Conservation (phyloP, 2,329 filamentous ascomycete genomes). For the Microcyclosporella mali region DNA sequence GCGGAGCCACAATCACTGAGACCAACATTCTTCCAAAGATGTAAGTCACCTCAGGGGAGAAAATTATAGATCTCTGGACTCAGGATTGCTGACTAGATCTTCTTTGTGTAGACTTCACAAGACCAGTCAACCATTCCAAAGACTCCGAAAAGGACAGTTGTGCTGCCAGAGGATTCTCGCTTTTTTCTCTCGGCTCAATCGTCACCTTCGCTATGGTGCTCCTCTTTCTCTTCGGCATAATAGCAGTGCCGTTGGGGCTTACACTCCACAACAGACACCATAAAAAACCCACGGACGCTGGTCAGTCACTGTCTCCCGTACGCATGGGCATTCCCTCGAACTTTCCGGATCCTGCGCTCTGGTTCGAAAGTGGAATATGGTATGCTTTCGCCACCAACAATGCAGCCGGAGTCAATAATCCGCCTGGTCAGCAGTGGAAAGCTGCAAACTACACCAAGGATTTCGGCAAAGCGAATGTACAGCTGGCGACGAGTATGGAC, state of each 20-base stretch:
- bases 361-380: constrained; percentile 29
- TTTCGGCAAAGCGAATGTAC: constrained; percentile 29
- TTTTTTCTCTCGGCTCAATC: constrained; percentile 23
- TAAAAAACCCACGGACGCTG: not conserved
- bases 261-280: constrained; percentile 4
- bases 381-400: constrained; percentile 37
- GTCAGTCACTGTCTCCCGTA: constrained; percentile 11
- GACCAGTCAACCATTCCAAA: too few species aligned
- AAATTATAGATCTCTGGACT: too few species aligned
- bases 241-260: constrained; percentile 21
- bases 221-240: constrained; percentile 19
- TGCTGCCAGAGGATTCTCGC: constrained; percentile 19
- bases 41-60: too few species aligned
- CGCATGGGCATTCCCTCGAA: constrained; percentile 27
- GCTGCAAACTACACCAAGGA: constrained; percentile 7
- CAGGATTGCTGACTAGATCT: too few species aligned
- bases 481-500: constrained; percentile 34
- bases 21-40: too few species aligned
- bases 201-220: constrained; percentile 10
- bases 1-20: too few species aligned
- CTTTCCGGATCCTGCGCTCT: constrained; percentile 36
- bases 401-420: constrained; percentile 26
- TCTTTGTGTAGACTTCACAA: too few species aligned
- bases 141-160: too few species aligned
- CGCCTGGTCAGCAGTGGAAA: constrained; percentile 10